These are phyloP conservation scores for Aspergillus coremiiformis DNA, from an alignment of 495 filamentous ascomycete genomes.

Conservation along the genomic window DNA sequence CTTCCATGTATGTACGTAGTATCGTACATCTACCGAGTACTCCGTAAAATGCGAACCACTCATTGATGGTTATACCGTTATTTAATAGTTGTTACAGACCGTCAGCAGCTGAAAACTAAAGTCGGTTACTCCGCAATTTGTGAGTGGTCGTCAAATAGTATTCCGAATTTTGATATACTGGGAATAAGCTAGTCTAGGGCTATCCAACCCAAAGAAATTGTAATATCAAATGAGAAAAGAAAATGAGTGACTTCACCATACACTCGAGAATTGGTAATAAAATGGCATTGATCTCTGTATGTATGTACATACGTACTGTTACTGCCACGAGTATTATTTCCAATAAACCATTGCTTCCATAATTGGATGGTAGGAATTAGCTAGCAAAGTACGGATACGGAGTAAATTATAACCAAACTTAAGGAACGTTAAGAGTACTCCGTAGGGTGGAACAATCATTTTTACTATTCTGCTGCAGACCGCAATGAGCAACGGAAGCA, in stretches of 20 bases:
- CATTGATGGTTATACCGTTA: constrained; percentile 6
- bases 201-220: neutral
- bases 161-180: constrained; percentile 13
- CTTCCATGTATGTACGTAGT: constrained; percentile 7
- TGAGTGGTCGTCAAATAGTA: constrained; percentile 14
- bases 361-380: no score
- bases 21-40: constrained; percentile 3
- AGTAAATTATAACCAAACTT: no score
- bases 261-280: neutral
- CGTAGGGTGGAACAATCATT: no score
- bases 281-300: neutral
- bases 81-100: no score
- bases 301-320: neutral
- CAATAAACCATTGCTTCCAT: neutral
- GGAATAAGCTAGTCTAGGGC: neutral
- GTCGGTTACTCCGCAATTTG: constrained; percentile 16
- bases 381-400: no score
- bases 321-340: no score
- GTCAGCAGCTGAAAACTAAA: constrained; percentile 19
- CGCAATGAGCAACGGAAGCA: neutral
- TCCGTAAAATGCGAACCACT: constrained; percentile 11
- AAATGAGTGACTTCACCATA: neutral
- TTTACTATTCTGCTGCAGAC: neutral
- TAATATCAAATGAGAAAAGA: neutral
- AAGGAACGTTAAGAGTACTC: no score